A percentile compares a stretch with the other conserved stretches of the same genome.
These are phyloP conservation scores for Isabelozyma heimii DNA, from an alignment of 805 yeast species.

Conservation along the genomic window DNA sequence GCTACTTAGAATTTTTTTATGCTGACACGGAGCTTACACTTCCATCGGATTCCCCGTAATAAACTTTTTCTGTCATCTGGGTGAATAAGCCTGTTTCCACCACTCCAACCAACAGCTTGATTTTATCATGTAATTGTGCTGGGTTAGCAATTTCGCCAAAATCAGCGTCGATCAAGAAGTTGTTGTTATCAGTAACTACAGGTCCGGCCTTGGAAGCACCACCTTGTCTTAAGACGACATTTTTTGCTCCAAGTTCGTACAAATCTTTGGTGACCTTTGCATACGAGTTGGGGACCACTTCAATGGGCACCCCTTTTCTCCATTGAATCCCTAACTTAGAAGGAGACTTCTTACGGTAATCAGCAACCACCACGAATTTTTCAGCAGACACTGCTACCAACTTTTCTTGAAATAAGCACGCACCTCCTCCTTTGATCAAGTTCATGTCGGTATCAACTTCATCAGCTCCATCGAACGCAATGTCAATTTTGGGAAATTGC, in stretches of 20 bases:
- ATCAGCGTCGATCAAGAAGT: slow-evolving; percentile 88
- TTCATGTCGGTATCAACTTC: slow-evolving; percentile 82
- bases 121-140: slow-evolving; percentile 52
- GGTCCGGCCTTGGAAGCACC: slow-evolving; percentile 96
- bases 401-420: slow-evolving; percentile 95
- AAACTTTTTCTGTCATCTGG: slow-evolving; percentile 71
- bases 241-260: slow-evolving; percentile 58
- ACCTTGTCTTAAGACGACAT: slow-evolving; percentile 74
- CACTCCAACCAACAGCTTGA: slow-evolving; percentile 83
- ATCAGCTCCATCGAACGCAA: slow-evolving; percentile 98
- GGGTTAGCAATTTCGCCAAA: slow-evolving; percentile 71
- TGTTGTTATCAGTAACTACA: slow-evolving; percentile 91
- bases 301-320: slow-evolving; percentile 93
- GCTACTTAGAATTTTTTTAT: neutral
- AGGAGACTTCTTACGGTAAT: slow-evolving; percentile 77
- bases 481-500: slow-evolving; percentile 76
- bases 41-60: slow-evolving; percentile 87
- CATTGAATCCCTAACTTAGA: slow-evolving; percentile 70
- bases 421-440: slow-evolving; percentile 98
- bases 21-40: slow-evolving; percentile 20
- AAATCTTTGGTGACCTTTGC: slow-evolving; percentile 71
- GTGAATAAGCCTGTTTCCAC: slow-evolving; percentile 94
- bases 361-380: slow-evolving; percentile 86
- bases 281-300: slow-evolving; percentile 86
- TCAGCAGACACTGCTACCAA: slow-evolving; percentile 80